Percentiles rank a stretch among this genome's conserved stretches.
These are phyloP conservation scores for Schwanniomyces vanrijiae DNA, from an alignment of 805 yeast species.

Conservation along the genomic window DNA sequence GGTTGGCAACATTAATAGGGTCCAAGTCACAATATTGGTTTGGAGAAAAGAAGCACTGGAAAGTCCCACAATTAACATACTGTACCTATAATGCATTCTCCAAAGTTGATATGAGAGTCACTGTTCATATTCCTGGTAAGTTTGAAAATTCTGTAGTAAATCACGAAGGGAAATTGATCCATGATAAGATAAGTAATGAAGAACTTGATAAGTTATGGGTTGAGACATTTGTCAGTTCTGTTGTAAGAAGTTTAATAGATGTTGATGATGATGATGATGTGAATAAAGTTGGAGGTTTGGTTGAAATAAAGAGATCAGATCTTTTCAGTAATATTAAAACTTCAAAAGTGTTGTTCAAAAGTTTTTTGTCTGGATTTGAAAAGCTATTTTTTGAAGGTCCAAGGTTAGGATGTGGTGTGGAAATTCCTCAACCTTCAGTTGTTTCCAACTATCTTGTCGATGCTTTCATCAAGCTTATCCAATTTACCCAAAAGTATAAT, in stretches of 20 bases:
- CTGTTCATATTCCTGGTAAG: conserved; percentile 74
- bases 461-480: conserved; percentile 63
- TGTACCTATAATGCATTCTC: conserved; percentile 64
- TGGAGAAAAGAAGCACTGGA: conserved; percentile 69
- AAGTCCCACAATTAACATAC: conserved; percentile 69
- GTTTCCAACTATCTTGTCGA: conserved; percentile 72
- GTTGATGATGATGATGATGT: conserved; percentile 72
- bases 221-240: conserved; percentile 63
- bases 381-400: conserved; percentile 64
- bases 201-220: conserved; percentile 56
- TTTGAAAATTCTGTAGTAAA: conserved; percentile 56
- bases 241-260: conserved; percentile 71
- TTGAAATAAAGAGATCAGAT: conserved; percentile 79
- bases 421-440: conserved; percentile 65
- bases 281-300: conserved; percentile 55
- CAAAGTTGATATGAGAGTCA: conserved; percentile 66
- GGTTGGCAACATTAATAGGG: conserved; percentile 61
- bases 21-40: conserved; percentile 73
- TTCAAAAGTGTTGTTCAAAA: conserved; percentile 39
- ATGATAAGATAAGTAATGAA: conserved; percentile 46
- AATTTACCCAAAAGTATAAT: conserved; percentile 64
- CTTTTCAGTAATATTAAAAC: conserved; percentile 58
- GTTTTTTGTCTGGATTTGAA: conserved; percentile 66
- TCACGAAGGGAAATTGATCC: conserved; percentile 51
- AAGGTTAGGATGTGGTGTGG: conserved; percentile 62